These are phyloP conservation scores for Lipomyces sp. DNA, from an alignment of 805 yeast species.

Conservation along the genomic window DNA sequence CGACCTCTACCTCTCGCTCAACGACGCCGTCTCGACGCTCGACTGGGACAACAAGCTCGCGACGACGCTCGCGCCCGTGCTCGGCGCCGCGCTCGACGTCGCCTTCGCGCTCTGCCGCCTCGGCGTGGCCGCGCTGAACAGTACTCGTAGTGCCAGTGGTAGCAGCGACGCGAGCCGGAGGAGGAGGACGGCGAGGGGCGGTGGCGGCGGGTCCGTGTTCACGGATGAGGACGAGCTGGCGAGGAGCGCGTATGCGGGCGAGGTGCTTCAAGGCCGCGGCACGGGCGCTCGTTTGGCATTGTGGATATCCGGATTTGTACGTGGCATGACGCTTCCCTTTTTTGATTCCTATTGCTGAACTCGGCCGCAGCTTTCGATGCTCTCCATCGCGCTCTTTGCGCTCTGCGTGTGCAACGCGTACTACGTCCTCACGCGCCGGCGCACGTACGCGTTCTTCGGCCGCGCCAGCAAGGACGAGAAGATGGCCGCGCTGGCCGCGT, in stretches of 20 bases:
- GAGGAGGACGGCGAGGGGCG: no score
- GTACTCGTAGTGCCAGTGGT: not conserved
- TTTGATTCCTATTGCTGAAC: not conserved
- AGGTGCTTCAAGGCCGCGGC: constrained; percentile 10
- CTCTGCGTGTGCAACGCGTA: constrained; percentile 21
- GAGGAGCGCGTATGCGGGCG: constrained; percentile 12
- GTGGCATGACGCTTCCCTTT: not conserved
- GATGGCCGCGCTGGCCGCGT: constrained; percentile 1
- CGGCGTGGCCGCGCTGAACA: constrained; percentile 2
- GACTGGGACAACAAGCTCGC: constrained; percentile 27
- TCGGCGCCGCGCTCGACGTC: constrained; percentile 18
- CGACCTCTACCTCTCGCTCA: constrained; percentile 12
- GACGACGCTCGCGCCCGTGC: constrained; percentile 12
- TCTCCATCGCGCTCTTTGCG: constrained; percentile 5
- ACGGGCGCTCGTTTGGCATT: not conserved
- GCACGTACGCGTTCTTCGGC: constrained; percentile 21
- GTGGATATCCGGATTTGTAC: constrained; percentile 2
- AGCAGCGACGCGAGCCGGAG: constrained; percentile 2
- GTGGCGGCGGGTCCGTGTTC: constrained; percentile 1
- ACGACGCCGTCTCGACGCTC: constrained; percentile 20
- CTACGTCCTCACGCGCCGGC: constrained; percentile 15
- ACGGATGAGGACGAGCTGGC: constrained; percentile 4
- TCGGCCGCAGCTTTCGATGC: constrained; percentile 11
- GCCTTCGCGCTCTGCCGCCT: constrained; percentile 15
- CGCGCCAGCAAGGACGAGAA: constrained; percentile 14